Evolutionary conservation across 1,139 yeast species (phyloP).

Genomic region (Lodderomyces beijingensis): DNA sequence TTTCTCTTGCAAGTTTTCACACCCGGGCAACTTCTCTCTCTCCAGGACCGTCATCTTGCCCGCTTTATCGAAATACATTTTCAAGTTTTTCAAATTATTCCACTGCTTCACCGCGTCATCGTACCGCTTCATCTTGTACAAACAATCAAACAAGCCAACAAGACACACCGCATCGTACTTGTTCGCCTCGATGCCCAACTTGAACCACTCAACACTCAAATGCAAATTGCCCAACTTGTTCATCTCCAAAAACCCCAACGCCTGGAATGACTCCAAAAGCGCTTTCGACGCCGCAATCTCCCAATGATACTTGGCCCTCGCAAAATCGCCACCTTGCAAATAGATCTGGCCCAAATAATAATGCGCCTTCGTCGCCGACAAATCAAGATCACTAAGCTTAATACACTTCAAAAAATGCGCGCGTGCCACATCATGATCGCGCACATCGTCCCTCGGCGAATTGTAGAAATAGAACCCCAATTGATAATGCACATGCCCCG

Average conservation of each 20-base stretch:
- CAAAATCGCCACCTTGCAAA: slow-evolving; percentile 24
- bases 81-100: slow-evolving; percentile 25
- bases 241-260: slow-evolving; percentile 75
- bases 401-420: slow-evolving; percentile 59
- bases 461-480: slow-evolving; percentile 62
- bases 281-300: slow-evolving; percentile 78
- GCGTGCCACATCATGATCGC: slow-evolving; percentile 48
- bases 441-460: slow-evolving; percentile 23
- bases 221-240: slow-evolving; percentile 51
- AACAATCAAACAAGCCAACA: slow-evolving; percentile 71
- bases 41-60: slow-evolving; percentile 11
- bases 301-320: slow-evolving; percentile 61
- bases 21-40: slow-evolving; percentile 4
- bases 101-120: slow-evolving; percentile 25
- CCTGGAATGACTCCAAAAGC: slow-evolving; percentile 67
- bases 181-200: slow-evolving; percentile 63
- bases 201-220: slow-evolving; percentile 80
- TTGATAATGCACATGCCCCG: slow-evolving; percentile 70
- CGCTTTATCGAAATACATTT: too few species aligned
- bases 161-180: slow-evolving; percentile 54
- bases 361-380: slow-evolving; percentile 61
- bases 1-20: too few species aligned
- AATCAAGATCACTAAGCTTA: slow-evolving; percentile 52
- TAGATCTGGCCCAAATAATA: slow-evolving; percentile 72
- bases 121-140: slow-evolving; percentile 24